Conservation (phyloP, 768 basidiomycete genomes). For the Rhizopogon salebrosus region DNA sequence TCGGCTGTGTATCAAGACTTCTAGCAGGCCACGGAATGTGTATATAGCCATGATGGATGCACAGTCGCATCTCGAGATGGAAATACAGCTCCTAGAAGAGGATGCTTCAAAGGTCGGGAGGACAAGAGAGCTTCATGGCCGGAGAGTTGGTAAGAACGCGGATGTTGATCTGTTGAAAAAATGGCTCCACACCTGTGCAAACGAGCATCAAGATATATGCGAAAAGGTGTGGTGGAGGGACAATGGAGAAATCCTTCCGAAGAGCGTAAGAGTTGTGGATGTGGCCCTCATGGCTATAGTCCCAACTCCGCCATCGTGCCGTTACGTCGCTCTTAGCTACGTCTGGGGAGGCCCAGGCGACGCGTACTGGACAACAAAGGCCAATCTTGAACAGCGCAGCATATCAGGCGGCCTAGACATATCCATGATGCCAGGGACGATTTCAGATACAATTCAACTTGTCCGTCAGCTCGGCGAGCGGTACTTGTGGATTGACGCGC, state of each 20-base stretch:
- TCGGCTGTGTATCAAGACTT: background rate
- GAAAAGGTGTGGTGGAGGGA: constrained; percentile 1
- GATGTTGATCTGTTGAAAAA: constrained; percentile 1
- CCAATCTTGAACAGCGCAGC: background rate
- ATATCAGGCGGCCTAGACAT: background rate
- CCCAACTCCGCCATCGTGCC: background rate
- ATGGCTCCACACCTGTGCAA: background rate
- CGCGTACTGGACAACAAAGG: constrained; percentile 2
- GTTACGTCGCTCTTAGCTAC: constrained; percentile 4
- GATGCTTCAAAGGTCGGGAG: background rate
- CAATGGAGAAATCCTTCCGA: background rate
- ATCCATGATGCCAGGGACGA: background rate
- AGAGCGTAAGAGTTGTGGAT: background rate
- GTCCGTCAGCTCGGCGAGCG: background rate
- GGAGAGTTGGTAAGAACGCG: background rate
- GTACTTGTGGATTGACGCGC: constrained; percentile 5
- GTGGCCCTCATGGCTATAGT: constrained; percentile 1
- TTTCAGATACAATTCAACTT: background rate
- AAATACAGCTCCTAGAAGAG: background rate
- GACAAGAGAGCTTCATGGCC: constrained; percentile 1
- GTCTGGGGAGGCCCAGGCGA: constrained; percentile 4
- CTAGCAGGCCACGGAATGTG: background rate
- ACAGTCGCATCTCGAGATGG: background rate
- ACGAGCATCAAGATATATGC: background rate
- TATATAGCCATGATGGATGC: background rate